A percentile compares a stretch with the other conserved stretches of the same genome.
Evolutionary conservation across 2,329 filamentous ascomycete genomes (phyloP).

Genomic region (Fusarium oligoseptatum): DNA sequence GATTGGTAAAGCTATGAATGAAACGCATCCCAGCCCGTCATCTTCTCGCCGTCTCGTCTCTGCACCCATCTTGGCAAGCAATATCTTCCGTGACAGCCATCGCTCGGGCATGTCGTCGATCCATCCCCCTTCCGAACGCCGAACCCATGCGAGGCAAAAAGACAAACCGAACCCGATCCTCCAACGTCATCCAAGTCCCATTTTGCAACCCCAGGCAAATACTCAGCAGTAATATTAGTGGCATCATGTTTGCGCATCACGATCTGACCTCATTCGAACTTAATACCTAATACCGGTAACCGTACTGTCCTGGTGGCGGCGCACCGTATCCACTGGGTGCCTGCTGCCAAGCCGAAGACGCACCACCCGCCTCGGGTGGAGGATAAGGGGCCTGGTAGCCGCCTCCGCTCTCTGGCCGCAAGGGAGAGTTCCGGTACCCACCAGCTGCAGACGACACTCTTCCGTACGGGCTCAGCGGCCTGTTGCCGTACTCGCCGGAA

Average conservation of each 20-base stretch:
- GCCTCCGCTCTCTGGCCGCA: constrained; percentile 60
- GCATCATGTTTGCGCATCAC: constrained; percentile 11
- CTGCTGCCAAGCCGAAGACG: constrained; percentile 47
- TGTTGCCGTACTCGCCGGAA: constrained; percentile 58
- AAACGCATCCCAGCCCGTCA: background rate
- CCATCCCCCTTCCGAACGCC: constrained; percentile 45
- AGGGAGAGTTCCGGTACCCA: constrained; percentile 65
- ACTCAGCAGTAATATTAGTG: constrained; percentile 28
- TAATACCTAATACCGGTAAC: constrained; percentile 54
- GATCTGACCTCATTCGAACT: constrained; percentile 2
- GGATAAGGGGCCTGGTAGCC: constrained; percentile 48
- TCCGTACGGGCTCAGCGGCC: constrained; percentile 64
- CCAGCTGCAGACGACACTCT: constrained; percentile 56
- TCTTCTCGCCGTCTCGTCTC: constrained; percentile 9
- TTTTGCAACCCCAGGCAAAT: constrained; percentile 18
- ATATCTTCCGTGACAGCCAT: constrained; percentile 32
- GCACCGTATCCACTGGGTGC: constrained; percentile 49
- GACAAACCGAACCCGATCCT: constrained; percentile 31
- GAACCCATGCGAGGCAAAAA: constrained; percentile 46
- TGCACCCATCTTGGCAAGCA: constrained; percentile 26
- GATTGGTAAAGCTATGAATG: background rate
- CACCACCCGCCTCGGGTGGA: constrained; percentile 45
- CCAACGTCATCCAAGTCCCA: constrained; percentile 34
- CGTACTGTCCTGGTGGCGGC: constrained; percentile 53
- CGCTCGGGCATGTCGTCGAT: constrained; percentile 34